phyloP scores from a whole-genome alignment of 805 yeast species.

The Tetrapisispora phaffii region DNA sequence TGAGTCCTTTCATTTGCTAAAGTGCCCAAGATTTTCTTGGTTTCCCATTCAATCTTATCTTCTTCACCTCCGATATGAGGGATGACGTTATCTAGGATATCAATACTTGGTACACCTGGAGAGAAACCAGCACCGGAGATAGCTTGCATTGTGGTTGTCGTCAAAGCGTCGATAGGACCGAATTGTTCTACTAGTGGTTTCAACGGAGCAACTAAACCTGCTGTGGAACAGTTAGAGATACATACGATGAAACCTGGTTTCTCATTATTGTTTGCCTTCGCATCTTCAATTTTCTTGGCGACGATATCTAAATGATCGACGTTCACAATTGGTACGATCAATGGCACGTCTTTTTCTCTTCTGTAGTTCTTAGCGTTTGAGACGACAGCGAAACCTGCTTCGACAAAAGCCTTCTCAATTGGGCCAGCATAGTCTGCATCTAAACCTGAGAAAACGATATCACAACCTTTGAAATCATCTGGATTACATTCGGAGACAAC shows the following conservation, averaged over 20 bases:
- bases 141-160: constrained; percentile 92
- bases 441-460: constrained; percentile 86
- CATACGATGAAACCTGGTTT: constrained; percentile 82
- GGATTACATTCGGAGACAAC: constrained; percentile 70
- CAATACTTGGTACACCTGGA: constrained; percentile 95
- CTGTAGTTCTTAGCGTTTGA: constrained; percentile 97
- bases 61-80: constrained; percentile 96
- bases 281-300: constrained; percentile 39
- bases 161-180: constrained; percentile 81
- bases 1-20: constrained; percentile 43
- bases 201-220: constrained; percentile 93
- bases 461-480: constrained; percentile 76
- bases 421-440: constrained; percentile 91
- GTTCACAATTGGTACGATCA: constrained; percentile 91
- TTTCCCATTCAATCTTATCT: constrained; percentile 97
- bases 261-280: constrained; percentile 44
- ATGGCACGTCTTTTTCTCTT: constrained; percentile 77
- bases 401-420: constrained; percentile 76
- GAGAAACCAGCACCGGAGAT: constrained; percentile 97
- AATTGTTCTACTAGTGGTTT: constrained; percentile 84
- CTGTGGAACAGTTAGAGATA: constrained; percentile 97
- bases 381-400: constrained; percentile 71
- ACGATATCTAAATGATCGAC: constrained; percentile 78
- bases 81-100: constrained; percentile 84
- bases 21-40: constrained; percentile 81